These are phyloP conservation scores for Fraxinus sp. DNA, from an alignment of 305 asterid species.

Conservation along the genomic window DNA sequence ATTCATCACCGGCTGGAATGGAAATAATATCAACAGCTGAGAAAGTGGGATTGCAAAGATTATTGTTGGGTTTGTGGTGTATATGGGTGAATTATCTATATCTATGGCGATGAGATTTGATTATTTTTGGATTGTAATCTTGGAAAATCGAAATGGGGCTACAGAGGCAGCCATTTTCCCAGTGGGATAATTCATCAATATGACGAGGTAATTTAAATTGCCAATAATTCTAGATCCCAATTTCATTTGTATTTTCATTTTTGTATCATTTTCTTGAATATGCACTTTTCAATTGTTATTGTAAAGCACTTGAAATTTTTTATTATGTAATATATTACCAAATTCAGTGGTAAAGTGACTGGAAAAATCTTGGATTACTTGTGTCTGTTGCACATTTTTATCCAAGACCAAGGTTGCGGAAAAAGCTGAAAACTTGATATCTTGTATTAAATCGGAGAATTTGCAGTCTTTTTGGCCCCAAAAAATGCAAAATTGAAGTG, in stretches of 20 bases:
- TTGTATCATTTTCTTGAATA: slow-evolving; percentile 14
- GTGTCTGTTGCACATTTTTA: neutral
- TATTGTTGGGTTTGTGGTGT: slow-evolving; percentile 37
- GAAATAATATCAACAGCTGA: slow-evolving; percentile 28
- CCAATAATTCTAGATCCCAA: slow-evolving; percentile 8
- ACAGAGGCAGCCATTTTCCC: no score
- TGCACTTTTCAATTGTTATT: slow-evolving; percentile 23
- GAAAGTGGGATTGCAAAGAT: slow-evolving; percentile 2
- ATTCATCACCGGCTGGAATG: slow-evolving; percentile 35
- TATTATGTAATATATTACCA: slow-evolving; percentile 15
- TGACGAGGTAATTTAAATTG: neutral
- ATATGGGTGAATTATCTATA: slow-evolving; percentile 26
- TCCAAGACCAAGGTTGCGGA: slow-evolving; percentile 21
- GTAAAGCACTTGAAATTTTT: slow-evolving; percentile 18
- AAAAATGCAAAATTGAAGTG: neutral
- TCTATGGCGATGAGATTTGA: slow-evolving; percentile 1
- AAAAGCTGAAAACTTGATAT: slow-evolving; percentile 23
- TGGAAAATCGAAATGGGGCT: neutral
- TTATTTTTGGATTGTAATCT: slow-evolving; percentile 19
- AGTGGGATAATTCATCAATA: neutral
- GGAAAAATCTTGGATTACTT: slow-evolving; percentile 1
- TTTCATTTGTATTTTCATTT: slow-evolving; percentile 9
- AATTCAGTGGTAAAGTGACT: slow-evolving; percentile 9
- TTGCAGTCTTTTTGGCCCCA: slow-evolving; percentile 2
- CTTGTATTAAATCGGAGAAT: neutral